Conservation (phyloP, 306 rosid genomes). For the Carpinus fangiana region DNA sequence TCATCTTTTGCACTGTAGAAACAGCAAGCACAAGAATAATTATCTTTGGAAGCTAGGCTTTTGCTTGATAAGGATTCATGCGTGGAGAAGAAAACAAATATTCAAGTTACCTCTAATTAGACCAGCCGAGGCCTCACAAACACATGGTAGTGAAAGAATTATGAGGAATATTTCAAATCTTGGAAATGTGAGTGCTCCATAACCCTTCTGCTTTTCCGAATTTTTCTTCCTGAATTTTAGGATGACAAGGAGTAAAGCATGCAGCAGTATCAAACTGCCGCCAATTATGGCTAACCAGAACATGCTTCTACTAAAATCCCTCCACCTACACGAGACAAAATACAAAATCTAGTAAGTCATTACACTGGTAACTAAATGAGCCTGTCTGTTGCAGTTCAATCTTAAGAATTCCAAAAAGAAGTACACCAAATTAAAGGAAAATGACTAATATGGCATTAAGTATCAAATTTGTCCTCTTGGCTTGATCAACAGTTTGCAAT, state of each 20-base stretch:
- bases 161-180: slow-evolving; percentile 83
- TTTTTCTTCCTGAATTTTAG: slow-evolving; percentile 65
- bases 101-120: slow-evolving; percentile 59
- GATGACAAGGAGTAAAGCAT: slow-evolving; percentile 55
- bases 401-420: slow-evolving; percentile 1
- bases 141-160: slow-evolving; percentile 72
- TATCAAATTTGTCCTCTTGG: neutral
- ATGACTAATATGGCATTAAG: neutral
- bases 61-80: slow-evolving; percentile 4
- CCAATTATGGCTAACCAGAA: slow-evolving; percentile 76
- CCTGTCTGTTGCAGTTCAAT: slow-evolving; percentile 4
- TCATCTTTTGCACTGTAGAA: neutral
- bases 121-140: slow-evolving; percentile 65
- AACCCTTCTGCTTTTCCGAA: slow-evolving; percentile 45
- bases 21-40: neutral
- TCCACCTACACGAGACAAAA: slow-evolving; percentile 59
- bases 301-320: slow-evolving; percentile 68
- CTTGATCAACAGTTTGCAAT: neutral
- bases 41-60: neutral
- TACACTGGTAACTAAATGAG: neutral
- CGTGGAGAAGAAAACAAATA: slow-evolving; percentile 3
- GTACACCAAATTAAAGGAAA: neutral
- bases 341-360: slow-evolving; percentile 5
- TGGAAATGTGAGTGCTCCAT: slow-evolving; percentile 82
- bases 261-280: slow-evolving; percentile 68